Conservation (phyloP, 1,284 basidiomycete species). For the Naganishia liquefaciens region DNA sequence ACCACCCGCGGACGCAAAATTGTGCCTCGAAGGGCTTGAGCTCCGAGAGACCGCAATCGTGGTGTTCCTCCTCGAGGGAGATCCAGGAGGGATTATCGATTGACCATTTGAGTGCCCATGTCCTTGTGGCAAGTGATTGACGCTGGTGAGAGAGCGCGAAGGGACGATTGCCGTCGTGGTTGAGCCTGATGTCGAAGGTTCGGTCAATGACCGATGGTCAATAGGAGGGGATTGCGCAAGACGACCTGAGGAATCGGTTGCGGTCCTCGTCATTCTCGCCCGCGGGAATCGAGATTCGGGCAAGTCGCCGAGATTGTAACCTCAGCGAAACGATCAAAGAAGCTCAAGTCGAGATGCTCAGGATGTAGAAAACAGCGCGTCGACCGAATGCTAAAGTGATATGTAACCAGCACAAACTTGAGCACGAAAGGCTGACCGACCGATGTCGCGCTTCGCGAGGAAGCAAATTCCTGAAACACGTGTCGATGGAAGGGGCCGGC, state of each 20-base stretch:
- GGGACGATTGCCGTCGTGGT: constrained; percentile 13
- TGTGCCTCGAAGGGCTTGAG: not conserved
- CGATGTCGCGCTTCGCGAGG: too few species aligned
- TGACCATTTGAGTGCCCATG: constrained; percentile 14
- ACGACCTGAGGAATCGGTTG: not conserved
- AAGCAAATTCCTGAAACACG: not conserved
- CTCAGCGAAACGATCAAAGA: too few species aligned
- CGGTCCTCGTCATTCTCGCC: not conserved
- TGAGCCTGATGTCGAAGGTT: not conserved
- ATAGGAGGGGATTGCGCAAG: not conserved
- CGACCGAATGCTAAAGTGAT: too few species aligned
- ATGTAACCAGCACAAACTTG: not conserved
- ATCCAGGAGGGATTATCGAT: not conserved
- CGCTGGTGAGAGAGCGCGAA: constrained; percentile 7
- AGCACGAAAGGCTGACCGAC: not conserved
- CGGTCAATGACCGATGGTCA: constrained; percentile 4
- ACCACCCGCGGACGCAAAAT: constrained; percentile 3
- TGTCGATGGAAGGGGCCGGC: too few species aligned
- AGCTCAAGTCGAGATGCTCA: too few species aligned
- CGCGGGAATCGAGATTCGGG: not conserved
- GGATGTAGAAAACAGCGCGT: too few species aligned
- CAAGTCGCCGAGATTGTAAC: not conserved
- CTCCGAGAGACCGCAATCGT: not conserved
- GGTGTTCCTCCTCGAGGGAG: constrained; percentile 4
- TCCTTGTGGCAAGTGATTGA: constrained; percentile 11